These are phyloP conservation scores for Digitaria exilis DNA, from an alignment of 202 grass and related monocot genomes.

Conservation along the genomic window DNA sequence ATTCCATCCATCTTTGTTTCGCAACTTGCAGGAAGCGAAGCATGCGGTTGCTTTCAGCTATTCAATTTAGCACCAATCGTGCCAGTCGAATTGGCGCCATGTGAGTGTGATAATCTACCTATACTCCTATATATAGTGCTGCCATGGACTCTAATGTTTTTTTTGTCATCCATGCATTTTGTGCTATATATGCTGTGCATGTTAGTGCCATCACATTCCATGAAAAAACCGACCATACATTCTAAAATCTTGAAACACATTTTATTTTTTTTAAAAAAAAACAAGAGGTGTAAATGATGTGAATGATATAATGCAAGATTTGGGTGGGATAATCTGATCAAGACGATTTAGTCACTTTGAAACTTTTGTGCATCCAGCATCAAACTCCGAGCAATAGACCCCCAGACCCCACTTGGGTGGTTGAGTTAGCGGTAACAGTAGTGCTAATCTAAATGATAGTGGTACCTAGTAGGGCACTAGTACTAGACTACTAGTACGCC, in stretches of 20 bases:
- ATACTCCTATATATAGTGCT: not conserved
- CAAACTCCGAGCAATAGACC: not conserved
- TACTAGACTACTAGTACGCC: too few species aligned
- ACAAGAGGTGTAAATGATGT: too few species aligned
- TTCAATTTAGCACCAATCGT: not conserved
- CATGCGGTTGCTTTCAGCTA: not conserved
- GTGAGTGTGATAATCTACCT: not conserved
- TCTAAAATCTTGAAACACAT: too few species aligned
- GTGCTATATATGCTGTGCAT: too few species aligned
- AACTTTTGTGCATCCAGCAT: not conserved
- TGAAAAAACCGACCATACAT: too few species aligned
- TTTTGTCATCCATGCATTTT: too few species aligned
- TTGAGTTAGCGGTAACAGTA: not conserved
- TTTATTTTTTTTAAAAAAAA: too few species aligned
- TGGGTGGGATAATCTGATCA: too few species aligned
- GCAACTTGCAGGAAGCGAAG: conserved; percentile 28
- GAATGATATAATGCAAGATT: too few species aligned
- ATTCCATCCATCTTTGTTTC: conserved; percentile 31
- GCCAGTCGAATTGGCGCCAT: not conserved
- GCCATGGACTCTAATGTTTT: not conserved
- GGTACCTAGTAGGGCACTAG: too few species aligned
- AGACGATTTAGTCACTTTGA: too few species aligned
- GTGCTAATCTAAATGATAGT: not conserved
- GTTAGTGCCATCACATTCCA: too few species aligned
- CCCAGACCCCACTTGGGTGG: not conserved